Conservation (phyloP, 805 yeast species). For the Monosporozyma yasuniensis region DNA sequence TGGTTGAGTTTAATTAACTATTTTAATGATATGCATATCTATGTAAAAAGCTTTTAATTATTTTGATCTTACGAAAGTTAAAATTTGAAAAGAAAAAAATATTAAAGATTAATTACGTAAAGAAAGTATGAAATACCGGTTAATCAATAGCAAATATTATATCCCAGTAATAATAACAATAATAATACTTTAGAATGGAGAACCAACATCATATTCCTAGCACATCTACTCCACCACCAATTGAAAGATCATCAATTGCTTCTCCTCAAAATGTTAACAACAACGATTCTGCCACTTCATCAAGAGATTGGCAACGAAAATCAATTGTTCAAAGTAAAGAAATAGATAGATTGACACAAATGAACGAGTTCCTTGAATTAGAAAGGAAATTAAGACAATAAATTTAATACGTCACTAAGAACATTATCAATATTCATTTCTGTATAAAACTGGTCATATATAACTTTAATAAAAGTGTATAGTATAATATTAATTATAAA, state of each 20-base stretch:
- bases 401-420: too few relatives aligned
- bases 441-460: background rate
- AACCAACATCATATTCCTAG: background rate
- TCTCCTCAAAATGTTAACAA: background rate
- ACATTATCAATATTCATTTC: background rate
- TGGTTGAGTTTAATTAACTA: too few relatives aligned
- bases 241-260: background rate
- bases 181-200: too few relatives aligned
- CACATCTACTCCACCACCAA: background rate
- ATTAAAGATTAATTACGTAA: too few relatives aligned
- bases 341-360: constrained; percentile 12
- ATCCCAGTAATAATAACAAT: too few relatives aligned
- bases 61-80: background rate
- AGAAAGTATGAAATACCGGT: too few relatives aligned
- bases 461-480: background rate
- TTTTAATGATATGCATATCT: background rate
- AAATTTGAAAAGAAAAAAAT: too few relatives aligned
- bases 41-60: too few relatives aligned
- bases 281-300: background rate
- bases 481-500: too few relatives aligned
- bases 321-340: constrained; percentile 15
- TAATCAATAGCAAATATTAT: too few relatives aligned
- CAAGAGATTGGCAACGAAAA: constrained; percentile 16
- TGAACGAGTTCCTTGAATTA: constrained; percentile 19
- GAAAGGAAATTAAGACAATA: constrained; percentile 6